Evolutionary conservation across 768 basidiomycete species (phyloP), one percentile per base, ranked within the genome.

Genomic region (Termitomyces heimii): DNA sequence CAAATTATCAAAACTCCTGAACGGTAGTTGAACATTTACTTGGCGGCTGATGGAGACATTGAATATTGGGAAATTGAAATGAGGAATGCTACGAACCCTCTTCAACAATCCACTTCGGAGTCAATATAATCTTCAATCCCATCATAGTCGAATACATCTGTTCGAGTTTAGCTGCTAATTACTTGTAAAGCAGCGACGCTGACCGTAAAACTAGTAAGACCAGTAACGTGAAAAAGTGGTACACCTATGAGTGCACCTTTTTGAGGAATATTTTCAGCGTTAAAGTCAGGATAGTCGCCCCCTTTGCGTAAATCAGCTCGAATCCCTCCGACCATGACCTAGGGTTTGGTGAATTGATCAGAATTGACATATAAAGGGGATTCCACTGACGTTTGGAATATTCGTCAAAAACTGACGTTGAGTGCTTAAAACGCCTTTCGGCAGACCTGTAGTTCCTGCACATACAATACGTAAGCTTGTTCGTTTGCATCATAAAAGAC

Each of bases 191-290:
- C 8, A 60, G 20, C 34, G 12, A 54, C 47, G 1, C 76, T 60
- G 67, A 77, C 75, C 57, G 77, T 74, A 62, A 77, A 77, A 63
- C 77, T 82, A 4, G 80, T 82, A 12, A 69, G 74, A 2, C 82
- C 84, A 6, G 82, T 83, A 29, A 85, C 85, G 67, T 88, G 86
- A 69, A 89, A 87, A 18, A 89, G 70, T 3, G 86, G 86, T 8
- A 85, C 82, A n/a, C 79, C 71, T 47, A 86, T 71, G 46, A 86
- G 73, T 20, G 76, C 65, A 26, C 76, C 81, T 56, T 75, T 78
- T 64, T 82, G 81, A 34, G 77, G 77, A 10, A 70, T 73, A n/a
- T 67, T 61, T 39, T 68, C 69, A 22, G 68, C 55, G 13, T 67
- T 24, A 70, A 62, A n/a, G 58, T 65, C 18, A 73, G 61, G 70